Percentiles rank a stretch among this genome's conserved stretches.
These are phyloP conservation scores for Debaryomyces hansenii DNA, from an alignment of 805 yeast genomes.

Conservation along the genomic window DNA sequence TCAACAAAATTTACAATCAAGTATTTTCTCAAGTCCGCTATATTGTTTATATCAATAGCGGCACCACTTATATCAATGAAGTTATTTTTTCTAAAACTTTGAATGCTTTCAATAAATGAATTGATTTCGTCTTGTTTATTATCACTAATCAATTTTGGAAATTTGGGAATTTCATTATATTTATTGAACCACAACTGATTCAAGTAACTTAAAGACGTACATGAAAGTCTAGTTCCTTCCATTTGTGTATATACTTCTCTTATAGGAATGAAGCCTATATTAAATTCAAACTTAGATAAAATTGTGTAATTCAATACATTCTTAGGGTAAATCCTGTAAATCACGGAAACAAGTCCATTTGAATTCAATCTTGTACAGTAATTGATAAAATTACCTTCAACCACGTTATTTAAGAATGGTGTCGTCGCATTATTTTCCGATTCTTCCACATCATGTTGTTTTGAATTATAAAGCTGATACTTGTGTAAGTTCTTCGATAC, in stretches of 20 bases:
- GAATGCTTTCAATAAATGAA: slow-evolving; percentile 14
- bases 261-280: slow-evolving; percentile 24
- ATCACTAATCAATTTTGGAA: slow-evolving; percentile 13
- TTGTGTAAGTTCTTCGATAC: slow-evolving; percentile 19
- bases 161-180: slow-evolving; percentile 17
- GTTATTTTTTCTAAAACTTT: slow-evolving; percentile 13
- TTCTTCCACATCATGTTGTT: slow-evolving; percentile 5
- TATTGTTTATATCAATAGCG: background rate
- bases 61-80: slow-evolving; percentile 5
- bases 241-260: slow-evolving; percentile 6
- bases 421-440: slow-evolving; percentile 8
- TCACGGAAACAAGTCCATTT: slow-evolving; percentile 20
- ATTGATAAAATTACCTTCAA: slow-evolving; percentile 28
- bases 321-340: slow-evolving; percentile 25
- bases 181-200: slow-evolving; percentile 21
- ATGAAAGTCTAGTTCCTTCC: background rate
- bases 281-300: slow-evolving; percentile 22
- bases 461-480: slow-evolving; percentile 19
- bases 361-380: slow-evolving; percentile 20
- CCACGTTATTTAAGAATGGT: slow-evolving; percentile 17
- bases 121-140: slow-evolving; percentile 5
- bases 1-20: slow-evolving; percentile 16
- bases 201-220: slow-evolving; percentile 25
- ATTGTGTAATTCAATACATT: slow-evolving; percentile 26
- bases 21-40: slow-evolving; percentile 3